phyloP scores from a whole-genome alignment of 2,329 filamentous ascomycete genomes.

The Scortechinia acanthostroma region DNA sequence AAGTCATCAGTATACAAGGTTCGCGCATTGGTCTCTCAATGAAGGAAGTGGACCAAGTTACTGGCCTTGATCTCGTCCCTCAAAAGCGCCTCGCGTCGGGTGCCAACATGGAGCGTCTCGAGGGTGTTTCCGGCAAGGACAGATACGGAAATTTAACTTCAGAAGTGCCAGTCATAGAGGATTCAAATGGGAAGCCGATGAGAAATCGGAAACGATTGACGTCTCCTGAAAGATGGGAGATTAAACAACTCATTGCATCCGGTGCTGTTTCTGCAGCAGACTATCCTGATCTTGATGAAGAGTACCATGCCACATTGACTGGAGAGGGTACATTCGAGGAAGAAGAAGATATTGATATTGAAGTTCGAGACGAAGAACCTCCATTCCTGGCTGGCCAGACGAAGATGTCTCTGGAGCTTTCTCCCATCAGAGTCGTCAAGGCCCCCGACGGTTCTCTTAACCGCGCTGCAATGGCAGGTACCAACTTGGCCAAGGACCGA shows the following conservation, averaged over 20 bases:
- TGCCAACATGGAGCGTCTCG: conserved; percentile 79
- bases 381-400: conserved; percentile 94
- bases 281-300: conserved; percentile 89
- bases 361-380: conserved; percentile 91
- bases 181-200: conserved; percentile 30
- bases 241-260: conserved; percentile 89
- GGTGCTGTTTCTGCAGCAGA: conserved; percentile 88
- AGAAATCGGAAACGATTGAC: conserved; percentile 85
- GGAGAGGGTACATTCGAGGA: conserved; percentile 84
- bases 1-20: conserved; percentile 80
- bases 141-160: conserved; percentile 42
- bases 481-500: conserved; percentile 79
- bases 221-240: conserved; percentile 95
- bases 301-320: conserved; percentile 80
- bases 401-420: conserved; percentile 88
- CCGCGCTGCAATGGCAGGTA: conserved; percentile 88
- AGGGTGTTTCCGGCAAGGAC: conserved; percentile 46
- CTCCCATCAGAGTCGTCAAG: conserved; percentile 92
- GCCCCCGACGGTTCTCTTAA: conserved; percentile 98
- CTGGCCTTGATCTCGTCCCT: conserved; percentile 75
- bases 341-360: conserved; percentile 94
- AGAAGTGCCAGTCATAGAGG: conserved; percentile 9
- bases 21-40: conserved; percentile 81
- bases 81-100: conserved; percentile 76
- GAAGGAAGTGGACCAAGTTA: conserved; percentile 92